Conservation (phyloP, 495 filamentous ascomycete genomes). For the Trichoderma asperelloides region DNA sequence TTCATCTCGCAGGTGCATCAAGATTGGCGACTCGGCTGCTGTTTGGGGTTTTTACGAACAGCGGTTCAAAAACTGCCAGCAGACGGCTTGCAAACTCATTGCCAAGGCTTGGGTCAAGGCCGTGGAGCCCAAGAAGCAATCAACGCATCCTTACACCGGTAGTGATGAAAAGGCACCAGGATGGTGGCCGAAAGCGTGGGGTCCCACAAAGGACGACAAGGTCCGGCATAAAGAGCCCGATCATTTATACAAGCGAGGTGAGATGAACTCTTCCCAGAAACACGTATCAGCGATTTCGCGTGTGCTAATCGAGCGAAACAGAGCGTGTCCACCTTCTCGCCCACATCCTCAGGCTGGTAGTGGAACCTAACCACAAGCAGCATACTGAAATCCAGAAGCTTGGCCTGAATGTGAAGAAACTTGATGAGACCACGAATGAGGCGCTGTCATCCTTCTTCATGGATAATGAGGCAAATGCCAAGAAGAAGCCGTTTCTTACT, state of each 20-base stretch:
- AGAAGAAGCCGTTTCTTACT: slow-evolving; percentile 41
- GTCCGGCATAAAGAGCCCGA: slow-evolving; percentile 75
- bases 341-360: slow-evolving; percentile 53
- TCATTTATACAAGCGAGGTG: slow-evolving; percentile 70
- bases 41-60: slow-evolving; percentile 56
- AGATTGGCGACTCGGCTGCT: slow-evolving; percentile 47
- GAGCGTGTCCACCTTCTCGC: slow-evolving; percentile 53
- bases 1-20: slow-evolving; percentile 29
- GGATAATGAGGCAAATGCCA: slow-evolving; percentile 33
- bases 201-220: slow-evolving; percentile 23
- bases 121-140: slow-evolving; percentile 81
- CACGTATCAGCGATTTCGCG: neutral
- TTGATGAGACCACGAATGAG: slow-evolving; percentile 40
- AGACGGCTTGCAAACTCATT: slow-evolving; percentile 63
- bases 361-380: slow-evolving; percentile 34
- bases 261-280: slow-evolving; percentile 15
- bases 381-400: slow-evolving; percentile 29
- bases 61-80: slow-evolving; percentile 59
- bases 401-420: slow-evolving; percentile 30
- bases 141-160: slow-evolving; percentile 70
- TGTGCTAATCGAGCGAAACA: slow-evolving; percentile 18
- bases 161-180: slow-evolving; percentile 56
- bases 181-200: slow-evolving; percentile 71
- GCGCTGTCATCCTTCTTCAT: slow-evolving; percentile 35
- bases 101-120: slow-evolving; percentile 75